A percentile compares a stretch with the other conserved stretches of the same genome.
These are phyloP conservation scores for Scenedesmus sp. DNA, from an alignment of 163 green algal species.

Conservation along the genomic window DNA sequence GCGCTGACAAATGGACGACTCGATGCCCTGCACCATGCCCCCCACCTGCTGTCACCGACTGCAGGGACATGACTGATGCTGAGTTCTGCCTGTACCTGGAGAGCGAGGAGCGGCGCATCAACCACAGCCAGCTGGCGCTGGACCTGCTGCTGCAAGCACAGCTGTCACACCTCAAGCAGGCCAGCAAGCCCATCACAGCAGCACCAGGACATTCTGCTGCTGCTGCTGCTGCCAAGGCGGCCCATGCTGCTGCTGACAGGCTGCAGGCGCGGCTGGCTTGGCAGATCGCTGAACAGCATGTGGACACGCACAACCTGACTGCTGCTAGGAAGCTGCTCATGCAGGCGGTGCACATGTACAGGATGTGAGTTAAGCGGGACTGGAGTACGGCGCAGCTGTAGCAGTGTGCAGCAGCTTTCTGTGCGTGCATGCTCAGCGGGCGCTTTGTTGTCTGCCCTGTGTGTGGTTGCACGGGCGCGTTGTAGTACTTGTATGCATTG, in stretches of 20 bases:
- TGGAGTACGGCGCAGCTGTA: not conserved
- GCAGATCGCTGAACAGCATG: constrained; percentile 81
- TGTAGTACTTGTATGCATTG: too few relatives aligned
- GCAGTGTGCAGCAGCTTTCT: not conserved
- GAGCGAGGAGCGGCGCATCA: constrained; percentile 56
- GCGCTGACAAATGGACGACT: not conserved
- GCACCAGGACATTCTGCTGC: not conserved
- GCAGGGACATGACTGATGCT: constrained; percentile 67
- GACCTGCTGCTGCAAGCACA: constrained; percentile 48
- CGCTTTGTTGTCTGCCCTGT: not conserved
- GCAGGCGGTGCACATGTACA: constrained; percentile 62
- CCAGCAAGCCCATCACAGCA: not conserved
- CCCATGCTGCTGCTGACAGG: constrained; percentile 24
- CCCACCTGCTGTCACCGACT: not conserved
- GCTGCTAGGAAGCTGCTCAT: constrained; percentile 77
- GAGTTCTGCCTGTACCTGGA: constrained; percentile 74
- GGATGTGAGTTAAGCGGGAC: not conserved
- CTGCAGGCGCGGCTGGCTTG: constrained; percentile 62
- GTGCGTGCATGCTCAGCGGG: not conserved
- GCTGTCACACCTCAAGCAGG: not conserved
- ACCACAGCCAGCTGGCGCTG: constrained; percentile 45
- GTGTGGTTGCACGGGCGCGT: not conserved
- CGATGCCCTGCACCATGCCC: not conserved
- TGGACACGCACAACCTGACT: constrained; percentile 68
- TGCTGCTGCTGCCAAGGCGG: not conserved